Base-by-base conservation (phyloP, 441 rosid species). In the Aquilaria agallochum region DNA sequence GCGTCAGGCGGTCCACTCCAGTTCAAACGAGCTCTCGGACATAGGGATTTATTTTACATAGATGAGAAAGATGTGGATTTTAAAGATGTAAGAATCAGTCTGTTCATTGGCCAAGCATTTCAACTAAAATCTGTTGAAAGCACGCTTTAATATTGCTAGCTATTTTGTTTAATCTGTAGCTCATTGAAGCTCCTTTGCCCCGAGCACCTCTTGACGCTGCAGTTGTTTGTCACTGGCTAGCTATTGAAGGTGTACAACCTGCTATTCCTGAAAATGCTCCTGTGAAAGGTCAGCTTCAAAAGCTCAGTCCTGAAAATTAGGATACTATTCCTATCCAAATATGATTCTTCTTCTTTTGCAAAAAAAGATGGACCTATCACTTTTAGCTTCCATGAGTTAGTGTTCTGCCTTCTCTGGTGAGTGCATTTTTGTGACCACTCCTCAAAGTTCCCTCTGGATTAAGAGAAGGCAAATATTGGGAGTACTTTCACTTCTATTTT, bases 101-200 rank as follows among this genome's bases (percentile, higher is more conserved):
- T 30, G 53, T 30, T 49, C 51, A 15, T 27, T 57, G 60, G 53
- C 15, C 62, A 40, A 40, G 12, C 45, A 11, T 63, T 60, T 53
- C 13, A 4, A 50, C 58, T 55, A 11, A 57, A 45, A 44, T 53
- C 32, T 32, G 59, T 56, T 46, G 13, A 53, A 40, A 5, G 15
- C 5, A 8, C 59, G 67, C 64, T 65, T 44, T 63, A 49, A 70
- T 54, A 42, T 49, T 63, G 34, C 53, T 2, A 34, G 60, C 31
- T 55, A 51, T 47, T 68, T 59, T 72, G 55, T 47, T 59, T 65
- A 70, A 62, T 33, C 53, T 73, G 58, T 63, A 94, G 97, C 90
- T 94, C 64, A 85, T 94, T 71, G 98, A 94, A 74, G 97, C 98
- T 60, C 95, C 96, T 57, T 80, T 94, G 74, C 98, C 98, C n/a